Percentiles rank a stretch among this genome's conserved stretches.
Evolutionary conservation across 1,139 yeast species (phyloP).

Genomic region (Nakaseomyces delphensis): DNA sequence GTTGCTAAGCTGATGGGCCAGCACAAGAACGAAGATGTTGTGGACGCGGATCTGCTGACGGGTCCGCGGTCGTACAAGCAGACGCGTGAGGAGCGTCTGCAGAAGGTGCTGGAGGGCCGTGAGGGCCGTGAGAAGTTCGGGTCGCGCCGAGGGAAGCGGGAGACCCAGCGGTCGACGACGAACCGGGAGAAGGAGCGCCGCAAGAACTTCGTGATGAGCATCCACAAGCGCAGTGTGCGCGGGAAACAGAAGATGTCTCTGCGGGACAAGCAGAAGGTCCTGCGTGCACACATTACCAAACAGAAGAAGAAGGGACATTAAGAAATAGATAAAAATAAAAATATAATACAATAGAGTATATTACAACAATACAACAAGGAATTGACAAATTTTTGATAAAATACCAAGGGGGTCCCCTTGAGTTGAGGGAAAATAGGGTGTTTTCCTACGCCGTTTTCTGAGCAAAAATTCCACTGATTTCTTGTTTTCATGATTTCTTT

Average conservation of each 20-base stretch:
- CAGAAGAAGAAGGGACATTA: conserved; percentile 78
- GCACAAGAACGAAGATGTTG: conserved; percentile 61
- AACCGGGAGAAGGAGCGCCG: conserved; percentile 92
- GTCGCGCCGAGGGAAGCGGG: conserved; percentile 76
- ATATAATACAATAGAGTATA: not conserved
- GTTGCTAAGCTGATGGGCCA: conserved; percentile 64
- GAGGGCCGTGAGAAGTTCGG: conserved; percentile 90
- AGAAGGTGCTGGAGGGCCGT: conserved; percentile 79
- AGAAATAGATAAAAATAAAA: not conserved
- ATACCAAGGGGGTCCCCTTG: no score
- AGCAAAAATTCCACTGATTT: no score
- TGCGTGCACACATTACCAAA: conserved; percentile 76
- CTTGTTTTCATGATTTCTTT: no score
- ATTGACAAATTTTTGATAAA: no score
- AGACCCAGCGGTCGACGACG: conserved; percentile 74
- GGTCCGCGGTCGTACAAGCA: conserved; percentile 84
- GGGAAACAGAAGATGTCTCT: conserved; percentile 87
- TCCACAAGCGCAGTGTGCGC: conserved; percentile 87
- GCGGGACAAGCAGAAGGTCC: conserved; percentile 79
- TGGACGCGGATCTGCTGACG: conserved; percentile 69
- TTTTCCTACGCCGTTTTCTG: no score
- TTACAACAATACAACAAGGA: not conserved
- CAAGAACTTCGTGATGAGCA: conserved; percentile 99
- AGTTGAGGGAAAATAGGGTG: no score
- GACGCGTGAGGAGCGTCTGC: conserved; percentile 78